Evolutionary conservation across 2,329 filamentous ascomycete species (phyloP), one percentile per base, ranked within the genome.

Genomic region (Exophiala bonariae): DNA sequence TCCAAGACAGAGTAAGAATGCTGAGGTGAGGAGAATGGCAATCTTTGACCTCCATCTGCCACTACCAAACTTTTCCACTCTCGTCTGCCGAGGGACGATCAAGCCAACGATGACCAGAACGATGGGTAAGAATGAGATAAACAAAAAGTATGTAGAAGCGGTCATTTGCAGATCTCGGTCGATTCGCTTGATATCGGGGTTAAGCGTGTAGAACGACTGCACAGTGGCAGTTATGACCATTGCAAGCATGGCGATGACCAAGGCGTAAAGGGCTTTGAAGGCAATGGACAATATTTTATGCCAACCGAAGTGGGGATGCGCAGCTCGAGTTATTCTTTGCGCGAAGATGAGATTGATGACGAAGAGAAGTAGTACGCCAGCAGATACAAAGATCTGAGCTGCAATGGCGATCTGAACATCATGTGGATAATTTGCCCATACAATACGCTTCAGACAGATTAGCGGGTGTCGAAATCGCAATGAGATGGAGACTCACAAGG

Each of bases 301-400:
- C 87, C 88, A 92, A 48, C 87, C 89, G 23, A 89, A 63, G 2
- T 65, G 62, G 0, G 88, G 87, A 60, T 91, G 86, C 36, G 81
- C 79, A 3, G 86, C 85, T 44, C 89, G 79, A 14, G 93, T 66
- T 19, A 95, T 76, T 36, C 89, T 82, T 66, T 89, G 87, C 0
- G 84, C 70, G 62, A 91, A 87, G 60, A 93, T 70, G 33, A 95
- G 69, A 68, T 95, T 93, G 66, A 89, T 72, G 59, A 92, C 69
- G 66, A 87, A 92, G 19, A 95, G 71, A 6, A 95, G 66, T 26
- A 95, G 64, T 13, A 90, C 82, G 33, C 88, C 89, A 0, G 86
- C 83, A 35, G 83, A 80, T 47, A 88, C 80, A 59, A 93, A 83
- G 61, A 93, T 79, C 55, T 75, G 75, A 3, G 86, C 80, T 0